Percentiles rank a stretch among this genome's conserved stretches.
phyloP scores from a whole-genome alignment of 768 basidiomycete species.

The Amanita muscaria region DNA sequence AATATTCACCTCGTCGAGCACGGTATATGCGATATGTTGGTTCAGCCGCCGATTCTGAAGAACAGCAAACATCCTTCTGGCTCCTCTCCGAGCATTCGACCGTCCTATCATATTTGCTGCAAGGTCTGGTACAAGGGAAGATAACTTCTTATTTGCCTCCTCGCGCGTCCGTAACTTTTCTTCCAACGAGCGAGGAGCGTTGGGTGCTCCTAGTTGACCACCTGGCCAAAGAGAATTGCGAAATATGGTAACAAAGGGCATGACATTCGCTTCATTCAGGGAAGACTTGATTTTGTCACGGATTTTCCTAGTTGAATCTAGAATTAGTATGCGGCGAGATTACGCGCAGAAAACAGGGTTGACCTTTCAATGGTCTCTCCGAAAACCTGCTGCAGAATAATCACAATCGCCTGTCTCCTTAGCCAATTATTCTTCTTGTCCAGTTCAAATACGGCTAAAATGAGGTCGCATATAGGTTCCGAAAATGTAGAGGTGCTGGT shows the following conservation, averaged over 20 bases:
- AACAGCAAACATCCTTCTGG: constrained; percentile 86
- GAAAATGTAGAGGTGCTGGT: constrained; percentile 86
- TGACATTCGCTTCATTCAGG: constrained; percentile 61
- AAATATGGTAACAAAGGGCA: constrained; percentile 57
- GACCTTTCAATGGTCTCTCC: constrained; percentile 95
- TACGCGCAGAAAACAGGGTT: constrained; percentile 16
- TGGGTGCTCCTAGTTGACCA: constrained; percentile 59
- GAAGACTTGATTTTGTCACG: constrained; percentile 65
- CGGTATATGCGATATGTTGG: constrained; percentile 83
- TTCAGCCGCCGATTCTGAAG: constrained; percentile 92
- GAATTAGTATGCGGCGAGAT: neutral
- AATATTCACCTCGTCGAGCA: constrained; percentile 73
- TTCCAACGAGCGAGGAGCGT: constrained; percentile 61
- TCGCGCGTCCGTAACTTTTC: constrained; percentile 77
- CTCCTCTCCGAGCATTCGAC: constrained; percentile 88
- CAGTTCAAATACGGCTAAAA: constrained; percentile 90
- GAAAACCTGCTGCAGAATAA: constrained; percentile 91
- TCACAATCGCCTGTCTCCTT: constrained; percentile 88
- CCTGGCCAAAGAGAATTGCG: constrained; percentile 78
- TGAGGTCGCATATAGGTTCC: constrained; percentile 87
- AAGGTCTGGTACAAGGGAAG: constrained; percentile 86
- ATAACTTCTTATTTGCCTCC: constrained; percentile 85
- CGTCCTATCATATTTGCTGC: constrained; percentile 99
- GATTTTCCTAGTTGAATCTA: constrained; percentile 55
- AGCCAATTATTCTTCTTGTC: constrained; percentile 97